phyloP scores from a whole-genome alignment of 2,329 filamentous ascomycete species.

The Alternaria sp. region DNA sequence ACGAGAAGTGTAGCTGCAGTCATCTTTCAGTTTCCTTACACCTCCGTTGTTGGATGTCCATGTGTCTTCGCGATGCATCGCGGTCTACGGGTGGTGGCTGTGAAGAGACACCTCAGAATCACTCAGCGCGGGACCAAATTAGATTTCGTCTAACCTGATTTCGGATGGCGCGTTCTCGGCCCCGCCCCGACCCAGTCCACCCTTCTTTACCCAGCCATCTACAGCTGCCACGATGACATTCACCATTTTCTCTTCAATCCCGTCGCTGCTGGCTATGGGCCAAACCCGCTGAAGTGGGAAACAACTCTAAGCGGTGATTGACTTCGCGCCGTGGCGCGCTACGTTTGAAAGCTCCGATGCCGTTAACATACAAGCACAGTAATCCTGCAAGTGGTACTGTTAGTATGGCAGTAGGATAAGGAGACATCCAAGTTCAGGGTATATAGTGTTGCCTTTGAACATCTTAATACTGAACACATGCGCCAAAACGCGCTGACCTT shows the following conservation, averaged over 20 bases:
- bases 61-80: background rate
- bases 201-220: background rate
- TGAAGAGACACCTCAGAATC: slow-evolving; percentile 6
- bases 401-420: background rate
- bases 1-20: background rate
- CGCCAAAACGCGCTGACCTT: background rate
- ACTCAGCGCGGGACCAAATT: slow-evolving; percentile 14
- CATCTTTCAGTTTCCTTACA: background rate
- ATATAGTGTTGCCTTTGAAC: background rate
- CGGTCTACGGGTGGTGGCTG: slow-evolving; percentile 18
- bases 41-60: slow-evolving; percentile 5
- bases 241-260: background rate
- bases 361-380: background rate
- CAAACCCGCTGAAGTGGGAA: background rate
- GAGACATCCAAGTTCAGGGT: too few species aligned
- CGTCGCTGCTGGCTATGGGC: background rate
- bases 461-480: background rate
- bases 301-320: background rate
- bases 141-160: slow-evolving; percentile 18
- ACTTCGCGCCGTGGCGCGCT: background rate
- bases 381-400: background rate
- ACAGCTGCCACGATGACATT: background rate
- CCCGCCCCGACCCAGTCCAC: background rate
- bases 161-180: slow-evolving; percentile 13
- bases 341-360: background rate